A percentile compares a stretch with the other conserved stretches of the same genome.
Evolutionary conservation across 306 rosid species (phyloP).

Genomic region (Rosa multiflora): DNA sequence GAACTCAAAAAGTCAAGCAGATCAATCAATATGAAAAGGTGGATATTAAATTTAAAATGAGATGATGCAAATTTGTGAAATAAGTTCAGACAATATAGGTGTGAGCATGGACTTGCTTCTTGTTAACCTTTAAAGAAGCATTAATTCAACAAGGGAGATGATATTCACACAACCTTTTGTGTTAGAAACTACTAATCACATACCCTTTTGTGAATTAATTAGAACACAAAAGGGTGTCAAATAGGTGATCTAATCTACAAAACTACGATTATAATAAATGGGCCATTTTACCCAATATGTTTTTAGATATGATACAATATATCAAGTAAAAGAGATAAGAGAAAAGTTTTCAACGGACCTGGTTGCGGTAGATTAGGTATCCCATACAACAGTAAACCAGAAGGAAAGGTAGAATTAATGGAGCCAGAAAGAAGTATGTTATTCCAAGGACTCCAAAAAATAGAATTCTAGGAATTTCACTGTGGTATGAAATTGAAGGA

Average conservation of each 20-base stretch:
- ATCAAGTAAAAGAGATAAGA: background rate
- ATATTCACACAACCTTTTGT: background rate
- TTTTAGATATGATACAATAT: background rate
- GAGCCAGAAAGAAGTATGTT: slow-evolving; percentile 70
- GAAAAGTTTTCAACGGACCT: slow-evolving; percentile 44
- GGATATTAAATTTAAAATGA: background rate
- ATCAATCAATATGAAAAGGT: background rate
- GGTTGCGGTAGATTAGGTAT: slow-evolving; percentile 68
- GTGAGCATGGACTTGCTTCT: background rate
- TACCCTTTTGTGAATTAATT: background rate
- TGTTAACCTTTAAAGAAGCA: background rate
- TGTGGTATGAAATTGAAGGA: slow-evolving; percentile 64
- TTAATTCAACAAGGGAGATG: background rate
- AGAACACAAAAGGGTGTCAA: background rate
- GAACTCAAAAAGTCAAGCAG: background rate
- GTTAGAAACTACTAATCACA: background rate
- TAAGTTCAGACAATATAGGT: background rate
- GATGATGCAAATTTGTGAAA: background rate
- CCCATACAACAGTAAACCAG: slow-evolving; percentile 67
- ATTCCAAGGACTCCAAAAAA: slow-evolving; percentile 60
- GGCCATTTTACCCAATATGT: background rate
- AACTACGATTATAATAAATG: background rate
- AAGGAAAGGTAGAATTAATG: slow-evolving; percentile 79
- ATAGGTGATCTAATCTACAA: background rate
- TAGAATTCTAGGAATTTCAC: slow-evolving; percentile 61